phyloP scores from a whole-genome alignment of 371 early-diverging fungal genomes.

The Mucor piriformis region DNA sequence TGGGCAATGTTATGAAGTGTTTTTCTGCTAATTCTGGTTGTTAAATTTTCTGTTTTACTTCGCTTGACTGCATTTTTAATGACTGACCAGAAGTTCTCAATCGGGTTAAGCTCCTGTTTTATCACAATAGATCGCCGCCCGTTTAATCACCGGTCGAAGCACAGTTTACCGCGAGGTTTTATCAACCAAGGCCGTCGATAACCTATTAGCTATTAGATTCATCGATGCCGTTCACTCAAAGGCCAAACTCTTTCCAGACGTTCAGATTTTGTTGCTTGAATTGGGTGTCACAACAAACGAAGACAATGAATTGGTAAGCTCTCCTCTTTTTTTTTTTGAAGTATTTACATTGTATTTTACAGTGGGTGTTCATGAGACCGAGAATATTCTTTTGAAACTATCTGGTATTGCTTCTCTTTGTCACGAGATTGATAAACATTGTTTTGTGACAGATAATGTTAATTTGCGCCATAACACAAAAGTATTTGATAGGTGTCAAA shows the following conservation, averaged over 20 bases:
- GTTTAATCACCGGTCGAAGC: conserved; percentile 52
- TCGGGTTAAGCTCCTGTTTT: too few relatives aligned
- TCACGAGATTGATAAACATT: conserved; percentile 47
- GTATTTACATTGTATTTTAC: too few relatives aligned
- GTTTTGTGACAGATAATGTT: conserved; percentile 35
- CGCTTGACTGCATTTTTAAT: too few relatives aligned
- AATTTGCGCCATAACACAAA: conserved; percentile 44
- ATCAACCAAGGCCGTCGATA: conserved; percentile 51
- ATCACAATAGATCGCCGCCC: conserved; percentile 57
- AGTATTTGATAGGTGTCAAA: conserved; percentile 55
- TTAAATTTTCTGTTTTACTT: too few relatives aligned
- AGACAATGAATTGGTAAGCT: conserved; percentile 50
- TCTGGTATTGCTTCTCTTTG: conserved; percentile 47
- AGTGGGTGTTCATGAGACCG: not conserved
- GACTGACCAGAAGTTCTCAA: too few relatives aligned
- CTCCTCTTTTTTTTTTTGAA: too few relatives aligned
- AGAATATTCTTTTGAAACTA: conserved; percentile 27
- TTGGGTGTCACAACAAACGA: conserved; percentile 51
- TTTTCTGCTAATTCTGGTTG: too few relatives aligned
- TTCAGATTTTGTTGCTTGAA: conserved; percentile 48
- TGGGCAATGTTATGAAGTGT: too few relatives aligned
- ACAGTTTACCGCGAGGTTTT: conserved; percentile 55
- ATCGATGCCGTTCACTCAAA: conserved; percentile 52
- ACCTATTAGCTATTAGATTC: conserved; percentile 48
- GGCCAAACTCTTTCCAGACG: conserved; percentile 49